These are phyloP conservation scores for Mycena citricolor DNA, from an alignment of 1,284 basidiomycete genomes.

Conservation along the genomic window DNA sequence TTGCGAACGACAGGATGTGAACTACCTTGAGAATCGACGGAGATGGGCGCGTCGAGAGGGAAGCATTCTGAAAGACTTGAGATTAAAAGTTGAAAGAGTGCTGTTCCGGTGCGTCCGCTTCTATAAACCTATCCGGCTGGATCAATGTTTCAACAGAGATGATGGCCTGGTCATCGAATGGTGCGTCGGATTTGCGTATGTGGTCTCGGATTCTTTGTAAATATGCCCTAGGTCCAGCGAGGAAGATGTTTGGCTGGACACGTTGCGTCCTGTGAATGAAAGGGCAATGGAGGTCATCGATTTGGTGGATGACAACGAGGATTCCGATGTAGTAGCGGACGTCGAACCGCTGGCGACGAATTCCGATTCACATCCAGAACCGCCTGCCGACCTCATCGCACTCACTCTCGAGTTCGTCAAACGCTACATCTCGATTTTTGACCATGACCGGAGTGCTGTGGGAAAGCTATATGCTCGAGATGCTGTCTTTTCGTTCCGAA, in stretches of 20 bases:
- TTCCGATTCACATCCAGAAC: background rate
- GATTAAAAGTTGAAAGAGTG: conserved; percentile 10
- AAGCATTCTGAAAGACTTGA: conserved; percentile 6
- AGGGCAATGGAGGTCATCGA: conserved; percentile 15
- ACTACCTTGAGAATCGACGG: conserved; percentile 5
- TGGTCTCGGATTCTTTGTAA: background rate
- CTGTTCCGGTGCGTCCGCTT: conserved; percentile 12
- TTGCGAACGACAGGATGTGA: conserved; percentile 12
- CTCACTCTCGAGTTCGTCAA: too few species aligned
- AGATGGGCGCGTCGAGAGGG: conserved; percentile 13
- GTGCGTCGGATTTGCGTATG: conserved; percentile 9
- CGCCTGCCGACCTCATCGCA: too few species aligned
- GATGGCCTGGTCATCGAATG: conserved; percentile 24
- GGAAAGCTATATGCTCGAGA: conserved; percentile 14
- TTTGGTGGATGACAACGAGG: conserved; percentile 10
- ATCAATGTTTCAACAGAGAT: conserved; percentile 7
- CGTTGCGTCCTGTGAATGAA: conserved; percentile 9
- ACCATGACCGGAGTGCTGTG: conserved; percentile 13
- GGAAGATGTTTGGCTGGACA: conserved; percentile 20
- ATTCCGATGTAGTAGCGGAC: background rate
- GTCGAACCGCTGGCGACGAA: background rate
- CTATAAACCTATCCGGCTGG: too few species aligned
- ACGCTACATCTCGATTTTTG: conserved; percentile 17
- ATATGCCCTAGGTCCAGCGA: conserved; percentile 5
- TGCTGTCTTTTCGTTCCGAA: conserved; percentile 19